Conservation (phyloP, 2,329 filamentous ascomycete species). For the Pseudogymnoascus sp. region DNA sequence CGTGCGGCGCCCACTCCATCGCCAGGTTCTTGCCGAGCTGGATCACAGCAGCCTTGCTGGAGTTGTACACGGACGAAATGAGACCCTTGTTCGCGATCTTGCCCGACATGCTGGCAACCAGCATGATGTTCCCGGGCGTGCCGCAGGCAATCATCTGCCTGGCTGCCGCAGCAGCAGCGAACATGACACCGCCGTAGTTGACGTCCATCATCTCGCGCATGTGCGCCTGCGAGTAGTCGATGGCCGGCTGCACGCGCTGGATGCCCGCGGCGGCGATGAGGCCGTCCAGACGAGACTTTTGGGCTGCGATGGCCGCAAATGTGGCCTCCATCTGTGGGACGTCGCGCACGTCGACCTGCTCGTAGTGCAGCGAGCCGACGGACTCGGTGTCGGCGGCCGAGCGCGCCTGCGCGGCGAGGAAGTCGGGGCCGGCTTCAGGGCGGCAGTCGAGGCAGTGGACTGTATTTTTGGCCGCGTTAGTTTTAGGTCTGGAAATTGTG, state of each 20-base stretch:
- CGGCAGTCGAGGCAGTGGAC: constrained; percentile 9
- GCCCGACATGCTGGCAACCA: constrained; percentile 94
- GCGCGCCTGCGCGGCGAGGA: constrained; percentile 69
- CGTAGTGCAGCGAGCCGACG: constrained; percentile 86
- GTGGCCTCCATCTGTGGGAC: constrained; percentile 59
- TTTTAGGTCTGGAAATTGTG: background rate
- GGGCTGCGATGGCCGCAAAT: constrained; percentile 57
- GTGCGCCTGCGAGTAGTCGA: constrained; percentile 82
- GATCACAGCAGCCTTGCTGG: constrained; percentile 49
- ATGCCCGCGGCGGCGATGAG: constrained; percentile 92
- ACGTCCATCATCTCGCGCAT: constrained; percentile 94
- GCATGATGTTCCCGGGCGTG: constrained; percentile 74
- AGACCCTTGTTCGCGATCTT: constrained; percentile 8
- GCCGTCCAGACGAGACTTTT: constrained; percentile 79
- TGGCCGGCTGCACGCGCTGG: constrained; percentile 89
- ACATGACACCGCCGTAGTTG: constrained; percentile 86
- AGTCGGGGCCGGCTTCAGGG: background rate
- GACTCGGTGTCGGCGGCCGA: constrained; percentile 62
- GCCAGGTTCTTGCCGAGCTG: constrained; percentile 65
- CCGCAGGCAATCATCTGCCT: constrained; percentile 82
- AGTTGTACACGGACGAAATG: constrained; percentile 8
- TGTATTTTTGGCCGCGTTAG: constrained; percentile 12
- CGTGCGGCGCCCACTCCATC: constrained; percentile 57
- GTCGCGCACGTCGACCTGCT: constrained; percentile 72
- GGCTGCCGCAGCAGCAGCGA: constrained; percentile 77